Conservation (phyloP, 345 rosid species). For the Physaria fendleri region DNA sequence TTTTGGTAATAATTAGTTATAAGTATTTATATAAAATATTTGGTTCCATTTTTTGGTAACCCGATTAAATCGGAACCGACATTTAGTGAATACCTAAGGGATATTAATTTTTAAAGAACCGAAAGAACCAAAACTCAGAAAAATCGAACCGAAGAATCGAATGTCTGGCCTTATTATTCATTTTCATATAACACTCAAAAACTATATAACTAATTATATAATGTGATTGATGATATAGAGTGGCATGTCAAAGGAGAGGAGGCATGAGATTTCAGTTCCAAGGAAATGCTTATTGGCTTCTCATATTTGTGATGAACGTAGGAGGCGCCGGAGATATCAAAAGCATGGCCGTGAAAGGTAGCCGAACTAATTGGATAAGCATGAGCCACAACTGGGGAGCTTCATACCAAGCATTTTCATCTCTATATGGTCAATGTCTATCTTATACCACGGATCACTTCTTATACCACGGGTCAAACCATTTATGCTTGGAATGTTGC, state of each 20-base stretch:
- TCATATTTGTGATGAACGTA: constrained; percentile 51
- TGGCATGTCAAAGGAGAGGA: constrained; percentile 64
- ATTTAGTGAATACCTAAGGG: no score
- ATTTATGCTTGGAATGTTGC: constrained; percentile 31
- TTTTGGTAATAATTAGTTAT: no score
- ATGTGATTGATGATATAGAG: constrained; percentile 34
- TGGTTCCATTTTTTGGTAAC: no score
- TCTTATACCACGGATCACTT: constrained; percentile 73
- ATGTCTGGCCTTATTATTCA: no score
- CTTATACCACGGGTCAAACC: constrained; percentile 38
- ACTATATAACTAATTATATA: not conserved
- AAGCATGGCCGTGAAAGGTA: constrained; percentile 62
- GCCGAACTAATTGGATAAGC: constrained; percentile 64
- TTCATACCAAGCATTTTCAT: constrained; percentile 78
- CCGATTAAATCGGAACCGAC: no score
- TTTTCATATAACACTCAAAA: not conserved
- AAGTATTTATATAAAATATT: no score
- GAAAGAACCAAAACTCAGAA: no score
- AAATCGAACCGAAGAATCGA: no score
- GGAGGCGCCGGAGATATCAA: constrained; percentile 66
- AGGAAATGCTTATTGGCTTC: constrained; percentile 64
- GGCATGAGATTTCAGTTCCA: constrained; percentile 60
- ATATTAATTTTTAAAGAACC: no score
- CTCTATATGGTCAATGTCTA: constrained; percentile 59
- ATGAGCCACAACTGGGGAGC: constrained; percentile 98